Conservation (phyloP, 2,329 filamentous ascomycete genomes). For the Amauroascus niger region DNA sequence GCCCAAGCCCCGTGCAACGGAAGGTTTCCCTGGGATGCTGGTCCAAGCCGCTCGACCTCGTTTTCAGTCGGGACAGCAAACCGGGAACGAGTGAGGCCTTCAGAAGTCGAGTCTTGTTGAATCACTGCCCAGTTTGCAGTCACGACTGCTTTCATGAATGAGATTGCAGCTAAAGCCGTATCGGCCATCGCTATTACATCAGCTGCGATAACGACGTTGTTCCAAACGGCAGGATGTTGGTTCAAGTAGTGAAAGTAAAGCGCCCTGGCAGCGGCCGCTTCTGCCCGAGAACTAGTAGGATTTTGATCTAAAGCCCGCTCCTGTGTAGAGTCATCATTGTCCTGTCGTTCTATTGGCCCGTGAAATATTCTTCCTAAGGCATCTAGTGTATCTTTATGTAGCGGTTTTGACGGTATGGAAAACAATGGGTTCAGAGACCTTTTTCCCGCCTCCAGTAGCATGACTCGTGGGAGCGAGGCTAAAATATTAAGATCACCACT, state of each 20-base stretch:
- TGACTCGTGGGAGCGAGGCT: constrained; percentile 46
- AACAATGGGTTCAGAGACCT: constrained; percentile 38
- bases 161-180: constrained; percentile 46
- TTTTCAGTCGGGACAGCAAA: constrained; percentile 36
- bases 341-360: constrained; percentile 36
- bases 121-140: constrained; percentile 46
- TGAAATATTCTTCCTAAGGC: constrained; percentile 48
- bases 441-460: constrained; percentile 40
- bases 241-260: constrained; percentile 48
- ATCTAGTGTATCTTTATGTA: constrained; percentile 46
- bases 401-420: constrained; percentile 43
- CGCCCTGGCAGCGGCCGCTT: constrained; percentile 45
- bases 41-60: constrained; percentile 30
- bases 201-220: constrained; percentile 44
- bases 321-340: constrained; percentile 24
- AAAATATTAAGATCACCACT: constrained; percentile 49
- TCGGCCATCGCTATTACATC: constrained; percentile 50
- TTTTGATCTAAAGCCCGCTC: constrained; percentile 26
- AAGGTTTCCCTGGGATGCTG: constrained; percentile 29
- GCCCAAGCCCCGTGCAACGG: constrained; percentile 42
- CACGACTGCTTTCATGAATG: constrained; percentile 44
- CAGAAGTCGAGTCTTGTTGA: constrained; percentile 22
- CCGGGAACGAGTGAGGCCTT: constrained; percentile 19
- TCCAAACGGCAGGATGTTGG: constrained; percentile 44
- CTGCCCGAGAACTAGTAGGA: constrained; percentile 35